A percentile compares a stretch with the other conserved stretches of the same genome.
Conservation (phyloP, 2,329 filamentous ascomycete species). For the Tolypocladium tundrense region DNA sequence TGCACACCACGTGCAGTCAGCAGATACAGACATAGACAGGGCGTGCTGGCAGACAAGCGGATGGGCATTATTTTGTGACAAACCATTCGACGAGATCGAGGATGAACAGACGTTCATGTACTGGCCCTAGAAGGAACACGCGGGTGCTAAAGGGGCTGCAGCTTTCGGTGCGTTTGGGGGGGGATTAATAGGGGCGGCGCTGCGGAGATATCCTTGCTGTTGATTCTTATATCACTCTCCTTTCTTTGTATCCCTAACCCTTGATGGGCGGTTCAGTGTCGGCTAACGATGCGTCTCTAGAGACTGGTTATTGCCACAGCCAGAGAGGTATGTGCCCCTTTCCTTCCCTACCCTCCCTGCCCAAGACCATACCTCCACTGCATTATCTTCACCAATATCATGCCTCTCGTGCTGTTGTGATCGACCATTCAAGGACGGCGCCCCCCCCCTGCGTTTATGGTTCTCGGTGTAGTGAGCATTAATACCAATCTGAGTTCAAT, state of each 20-base stretch:
- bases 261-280: slow-evolving; percentile 7
- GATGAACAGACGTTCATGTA: not conserved
- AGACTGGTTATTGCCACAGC: slow-evolving; percentile 7
- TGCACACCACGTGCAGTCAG: slow-evolving; percentile 2
- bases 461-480: not conserved
- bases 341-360: not conserved
- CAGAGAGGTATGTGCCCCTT: slow-evolving; percentile 13
- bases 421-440: not conserved
- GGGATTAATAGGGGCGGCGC: slow-evolving; percentile 4
- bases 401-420: not conserved
- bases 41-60: not conserved
- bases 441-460: not conserved
- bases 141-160: not conserved
- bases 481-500: not conserved
- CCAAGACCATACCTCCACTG: not conserved
- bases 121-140: not conserved
- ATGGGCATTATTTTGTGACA: not conserved
- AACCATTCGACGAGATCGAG: not conserved
- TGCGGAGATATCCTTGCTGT: slow-evolving; percentile 5
- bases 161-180: too few relatives aligned
- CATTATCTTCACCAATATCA: not conserved
- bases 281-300: slow-evolving; percentile 11
- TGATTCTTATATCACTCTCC: slow-evolving; percentile 1
- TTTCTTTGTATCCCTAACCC: not conserved
- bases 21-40: slow-evolving; percentile 7